Base-by-base conservation (phyloP, 2,329 filamentous ascomycete species). In the Parascedosporium putredinis region DNA sequence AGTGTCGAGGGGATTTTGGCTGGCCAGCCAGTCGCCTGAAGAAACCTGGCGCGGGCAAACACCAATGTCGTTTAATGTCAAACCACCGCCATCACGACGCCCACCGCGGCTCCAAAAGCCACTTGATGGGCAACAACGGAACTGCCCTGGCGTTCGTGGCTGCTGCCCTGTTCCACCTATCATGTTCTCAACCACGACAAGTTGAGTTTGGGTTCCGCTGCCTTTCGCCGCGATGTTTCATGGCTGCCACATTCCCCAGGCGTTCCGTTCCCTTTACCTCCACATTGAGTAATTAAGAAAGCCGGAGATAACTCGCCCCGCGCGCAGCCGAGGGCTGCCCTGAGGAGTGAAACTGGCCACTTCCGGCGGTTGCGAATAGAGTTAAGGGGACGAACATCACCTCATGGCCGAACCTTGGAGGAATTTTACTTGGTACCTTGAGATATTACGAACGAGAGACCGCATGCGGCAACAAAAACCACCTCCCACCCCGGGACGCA, bases 401-500 rank as follows among this genome's bases (percentile, higher is more conserved):
- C 27, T 31, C 12, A 12, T 7, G 6, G 27, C 27, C 27, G 27
- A 31, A 31, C 27, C 27, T 31, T 31, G 27, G 27, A n/a, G n/a
- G n/a, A n/a, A n/a, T n/a, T n/a, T n/a, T n/a, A n/a, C n/a, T n/a
- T n/a, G n/a, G n/a, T n/a, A n/a, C n/a, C n/a, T n/a, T n/a, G n/a
- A n/a, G n/a, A n/a, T n/a, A n/a, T n/a, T n/a, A n/a, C n/a, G n/a
- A n/a, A n/a, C n/a, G n/a, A 12, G 7, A 31, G 12, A 31, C 27
- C 12, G 12, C 27, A 12, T 31, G 27, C 27, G 7, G 6, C 12
- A 31, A 7, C 12, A 31, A 24, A 40, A 22, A 38, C 23, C 18
- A 5, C 23, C 27, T 48, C 31, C 20, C 27, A 12, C 40, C 38
- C 23, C 46, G 46, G 46, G 46, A 48, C 33, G 46, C 29, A 48